Conservation (phyloP, 1,284 basidiomycete species). For the Ustilago trichophora region DNA sequence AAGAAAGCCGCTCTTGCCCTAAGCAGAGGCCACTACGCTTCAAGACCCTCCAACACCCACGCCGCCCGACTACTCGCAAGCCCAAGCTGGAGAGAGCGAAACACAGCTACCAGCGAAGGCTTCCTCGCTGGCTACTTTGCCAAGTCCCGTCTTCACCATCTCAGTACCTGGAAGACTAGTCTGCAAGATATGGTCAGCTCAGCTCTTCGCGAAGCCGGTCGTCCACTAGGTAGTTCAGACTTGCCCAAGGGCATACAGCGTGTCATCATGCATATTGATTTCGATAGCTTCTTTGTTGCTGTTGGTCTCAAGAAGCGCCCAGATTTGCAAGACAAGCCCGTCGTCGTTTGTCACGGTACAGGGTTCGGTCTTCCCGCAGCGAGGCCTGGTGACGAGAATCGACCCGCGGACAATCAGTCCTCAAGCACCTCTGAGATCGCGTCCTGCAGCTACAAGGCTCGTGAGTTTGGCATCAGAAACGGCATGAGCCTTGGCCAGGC, state of each 20-base stretch:
- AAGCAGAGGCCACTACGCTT: slow-evolving; percentile 39
- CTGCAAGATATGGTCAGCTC: slow-evolving; percentile 78
- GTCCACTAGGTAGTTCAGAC: slow-evolving; percentile 72
- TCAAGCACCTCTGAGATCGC: slow-evolving; percentile 77
- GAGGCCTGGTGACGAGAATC: slow-evolving; percentile 22
- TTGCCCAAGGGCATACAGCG: slow-evolving; percentile 65
- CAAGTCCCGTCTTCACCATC: slow-evolving; percentile 88
- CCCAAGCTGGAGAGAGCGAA: slow-evolving; percentile 77
- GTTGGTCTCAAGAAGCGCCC: slow-evolving; percentile 58
- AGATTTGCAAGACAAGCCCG: slow-evolving; percentile 71
- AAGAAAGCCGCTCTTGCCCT: slow-evolving; percentile 24
- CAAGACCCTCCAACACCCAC: slow-evolving; percentile 46
- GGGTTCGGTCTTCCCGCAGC: slow-evolving; percentile 23
- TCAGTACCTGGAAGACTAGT: slow-evolving; percentile 92
- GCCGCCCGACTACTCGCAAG: slow-evolving; percentile 54
- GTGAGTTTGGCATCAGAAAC: slow-evolving; percentile 85
- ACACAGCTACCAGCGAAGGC: slow-evolving; percentile 82
- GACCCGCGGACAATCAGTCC: slow-evolving; percentile 31
- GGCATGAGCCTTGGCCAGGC: slow-evolving; percentile 81
- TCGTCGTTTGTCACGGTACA: slow-evolving; percentile 89
- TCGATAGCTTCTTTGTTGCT: slow-evolving; percentile 92
- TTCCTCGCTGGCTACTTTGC: slow-evolving; percentile 91
- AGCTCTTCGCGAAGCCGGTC: slow-evolving; percentile 73
- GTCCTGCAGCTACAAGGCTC: slow-evolving; percentile 91
- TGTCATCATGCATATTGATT: slow-evolving; percentile 69